Percentiles rank a stretch among this genome's conserved stretches.
Evolutionary conservation across 331 rosid genomes (phyloP).

Genomic region (Rhamnella rubrinervis): DNA sequence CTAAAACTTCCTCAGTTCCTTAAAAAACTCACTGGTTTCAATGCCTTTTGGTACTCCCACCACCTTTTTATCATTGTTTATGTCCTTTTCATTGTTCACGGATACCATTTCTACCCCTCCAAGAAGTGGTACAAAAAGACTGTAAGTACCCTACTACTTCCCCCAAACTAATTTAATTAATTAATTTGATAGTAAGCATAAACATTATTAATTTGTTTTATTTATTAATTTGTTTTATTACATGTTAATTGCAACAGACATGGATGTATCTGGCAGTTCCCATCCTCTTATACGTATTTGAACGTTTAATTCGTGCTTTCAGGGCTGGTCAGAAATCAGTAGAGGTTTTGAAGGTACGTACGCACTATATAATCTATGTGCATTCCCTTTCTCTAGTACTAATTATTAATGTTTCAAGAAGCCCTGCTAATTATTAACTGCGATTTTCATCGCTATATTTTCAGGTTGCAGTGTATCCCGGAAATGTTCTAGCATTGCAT

Average conservation of each 20-base stretch:
- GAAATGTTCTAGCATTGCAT: constrained; percentile 84
- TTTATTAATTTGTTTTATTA: no score
- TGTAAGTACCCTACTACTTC: constrained; percentile 32
- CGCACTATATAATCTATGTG: background rate
- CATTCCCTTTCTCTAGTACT: background rate
- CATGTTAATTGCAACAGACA: constrained; percentile 46
- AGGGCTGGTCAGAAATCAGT: constrained; percentile 72
- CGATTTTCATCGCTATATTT: no score
- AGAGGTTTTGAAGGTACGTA: constrained; percentile 61
- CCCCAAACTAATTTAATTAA: background rate
- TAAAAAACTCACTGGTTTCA: constrained; percentile 76
- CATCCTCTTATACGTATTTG: constrained; percentile 63
- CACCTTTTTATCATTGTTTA: constrained; percentile 82
- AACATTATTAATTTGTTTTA: background rate
- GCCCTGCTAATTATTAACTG: background rate
- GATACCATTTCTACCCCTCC: constrained; percentile 68
- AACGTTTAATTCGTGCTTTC: constrained; percentile 72
- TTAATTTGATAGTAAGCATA: background rate
- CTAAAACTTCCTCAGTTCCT: constrained; percentile 64
- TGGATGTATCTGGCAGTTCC: constrained; percentile 91
- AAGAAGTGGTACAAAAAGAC: constrained; percentile 89
- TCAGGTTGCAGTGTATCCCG: constrained; percentile 95
- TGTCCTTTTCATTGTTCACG: constrained; percentile 70
- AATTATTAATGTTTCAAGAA: background rate
- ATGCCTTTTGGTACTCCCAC: constrained; percentile 96